Evolutionary conservation across 1,284 basidiomycete species (phyloP).

Genomic region (Leccinum pachyderme): DNA sequence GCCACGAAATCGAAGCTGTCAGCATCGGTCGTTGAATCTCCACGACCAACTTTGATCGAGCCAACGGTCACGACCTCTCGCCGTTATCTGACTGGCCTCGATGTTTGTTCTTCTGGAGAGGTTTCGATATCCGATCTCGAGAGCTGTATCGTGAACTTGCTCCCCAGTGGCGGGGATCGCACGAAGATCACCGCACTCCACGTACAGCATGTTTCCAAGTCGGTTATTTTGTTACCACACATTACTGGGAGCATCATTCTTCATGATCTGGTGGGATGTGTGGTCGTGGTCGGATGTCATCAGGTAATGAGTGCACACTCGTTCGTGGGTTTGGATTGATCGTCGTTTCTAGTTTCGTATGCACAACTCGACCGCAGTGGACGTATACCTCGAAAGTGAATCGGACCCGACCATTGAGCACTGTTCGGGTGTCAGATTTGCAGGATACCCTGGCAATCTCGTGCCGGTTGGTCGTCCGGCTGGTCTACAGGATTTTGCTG

Average conservation of each 20-base stretch:
- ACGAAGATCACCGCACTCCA: constrained; percentile 51
- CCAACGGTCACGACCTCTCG: constrained; percentile 40
- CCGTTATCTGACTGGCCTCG: constrained; percentile 39
- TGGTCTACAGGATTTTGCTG: constrained; percentile 35
- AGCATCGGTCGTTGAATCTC: constrained; percentile 1
- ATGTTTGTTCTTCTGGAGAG: constrained; percentile 39
- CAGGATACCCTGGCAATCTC: constrained; percentile 49
- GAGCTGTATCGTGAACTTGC: constrained; percentile 66
- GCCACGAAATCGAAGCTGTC: constrained; percentile 25
- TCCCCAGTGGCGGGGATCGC: constrained; percentile 26
- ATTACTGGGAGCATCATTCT: constrained; percentile 71
- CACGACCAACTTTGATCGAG: constrained; percentile 29
- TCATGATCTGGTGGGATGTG: constrained; percentile 56
- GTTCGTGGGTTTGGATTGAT: not conserved
- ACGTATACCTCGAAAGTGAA: constrained; percentile 60
- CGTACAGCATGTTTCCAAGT: constrained; percentile 46
- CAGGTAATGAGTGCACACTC: constrained; percentile 50
- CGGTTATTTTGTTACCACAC: constrained; percentile 61
- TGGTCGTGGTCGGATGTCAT: constrained; percentile 70
- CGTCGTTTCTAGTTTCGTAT: constrained; percentile 65
- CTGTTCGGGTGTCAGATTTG: constrained; percentile 58
- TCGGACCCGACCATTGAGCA: constrained; percentile 79
- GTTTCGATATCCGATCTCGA: constrained; percentile 59
- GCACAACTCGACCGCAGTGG: constrained; percentile 61
- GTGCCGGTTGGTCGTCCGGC: constrained; percentile 20